A percentile compares a stretch with the other conserved stretches of the same genome.
Conservation (phyloP, 257 asterid species). For the Haberlea rhodopensis region DNA sequence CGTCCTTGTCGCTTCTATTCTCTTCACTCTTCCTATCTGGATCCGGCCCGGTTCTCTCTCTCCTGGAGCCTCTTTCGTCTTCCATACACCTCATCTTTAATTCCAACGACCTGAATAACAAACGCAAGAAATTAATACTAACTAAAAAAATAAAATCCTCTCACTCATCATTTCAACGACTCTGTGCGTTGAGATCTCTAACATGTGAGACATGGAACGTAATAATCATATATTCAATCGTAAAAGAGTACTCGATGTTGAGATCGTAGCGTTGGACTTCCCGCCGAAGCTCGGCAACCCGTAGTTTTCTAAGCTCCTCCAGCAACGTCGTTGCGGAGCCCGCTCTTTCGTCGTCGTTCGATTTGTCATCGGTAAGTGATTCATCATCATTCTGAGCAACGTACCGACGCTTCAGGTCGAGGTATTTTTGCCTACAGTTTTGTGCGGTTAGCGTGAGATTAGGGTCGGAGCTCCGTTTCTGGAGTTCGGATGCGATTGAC, state of each 20-base stretch:
- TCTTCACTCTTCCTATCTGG: slow-evolving; percentile 38
- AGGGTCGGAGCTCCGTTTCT: slow-evolving; percentile 47
- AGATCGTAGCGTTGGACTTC: slow-evolving; percentile 83
- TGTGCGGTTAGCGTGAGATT: slow-evolving; percentile 39
- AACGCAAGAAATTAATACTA: neutral
- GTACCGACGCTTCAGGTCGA: slow-evolving; percentile 56
- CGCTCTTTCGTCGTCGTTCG: slow-evolving; percentile 29
- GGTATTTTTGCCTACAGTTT: slow-evolving; percentile 44
- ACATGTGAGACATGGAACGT: slow-evolving; percentile 8
- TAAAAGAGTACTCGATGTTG: slow-evolving; percentile 66
- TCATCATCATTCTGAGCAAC: slow-evolving; percentile 31
- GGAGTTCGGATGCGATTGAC: slow-evolving; percentile 64
- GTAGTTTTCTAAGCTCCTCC: slow-evolving; percentile 69
- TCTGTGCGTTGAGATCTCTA: slow-evolving; percentile 38
- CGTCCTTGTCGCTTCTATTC: slow-evolving; percentile 24
- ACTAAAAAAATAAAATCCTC: neutral
- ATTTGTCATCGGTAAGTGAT: slow-evolving; percentile 36
- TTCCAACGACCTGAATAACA: slow-evolving; percentile 59
- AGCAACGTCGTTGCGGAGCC: slow-evolving; percentile 42
- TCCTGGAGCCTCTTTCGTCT: slow-evolving; percentile 49
- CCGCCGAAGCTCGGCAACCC: slow-evolving; percentile 74
- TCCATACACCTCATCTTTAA: slow-evolving; percentile 56
- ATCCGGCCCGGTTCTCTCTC: slow-evolving; percentile 48
- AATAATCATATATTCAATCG: slow-evolving; percentile 20
- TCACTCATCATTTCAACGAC: slow-evolving; percentile 19